Percentiles rank a stretch among this genome's conserved stretches.
phyloP scores from a whole-genome alignment of 257 asterid genomes.

The Solanum chaucha region DNA sequence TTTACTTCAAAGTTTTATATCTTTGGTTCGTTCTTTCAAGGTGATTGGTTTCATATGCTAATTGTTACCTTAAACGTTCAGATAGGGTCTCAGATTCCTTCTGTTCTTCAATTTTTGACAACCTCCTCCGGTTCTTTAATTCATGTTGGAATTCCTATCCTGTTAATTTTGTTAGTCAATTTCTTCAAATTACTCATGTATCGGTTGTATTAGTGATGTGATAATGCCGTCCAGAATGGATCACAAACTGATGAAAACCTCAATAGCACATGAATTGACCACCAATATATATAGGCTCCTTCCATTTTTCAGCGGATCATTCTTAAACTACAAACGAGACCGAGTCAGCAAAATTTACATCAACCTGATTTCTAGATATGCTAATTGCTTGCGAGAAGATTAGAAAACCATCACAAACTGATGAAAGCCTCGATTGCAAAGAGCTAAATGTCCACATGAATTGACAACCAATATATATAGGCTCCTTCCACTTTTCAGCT shows the following conservation, averaged over 20 bases:
- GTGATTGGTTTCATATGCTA: background rate
- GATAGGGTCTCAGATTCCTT: background rate
- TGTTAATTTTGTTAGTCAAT: background rate
- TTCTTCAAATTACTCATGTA: background rate
- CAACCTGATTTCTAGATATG: background rate
- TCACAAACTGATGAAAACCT: background rate
- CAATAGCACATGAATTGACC: background rate
- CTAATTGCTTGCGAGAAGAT: background rate
- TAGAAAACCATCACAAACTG: background rate
- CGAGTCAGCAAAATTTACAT: background rate
- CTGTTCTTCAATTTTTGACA: background rate
- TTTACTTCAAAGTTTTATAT: background rate
- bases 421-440: background rate
- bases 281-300: background rate
- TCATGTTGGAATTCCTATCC: background rate
- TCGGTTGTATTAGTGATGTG: background rate
- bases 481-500: background rate
- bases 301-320: background rate
- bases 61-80: background rate
- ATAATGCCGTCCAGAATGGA: background rate
- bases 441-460: background rate
- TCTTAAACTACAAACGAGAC: background rate
- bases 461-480: background rate
- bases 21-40: background rate
- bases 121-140: background rate